phyloP scores from a whole-genome alignment of 2,329 filamentous ascomycete species.

The Phaeoacremonium minimum region DNA sequence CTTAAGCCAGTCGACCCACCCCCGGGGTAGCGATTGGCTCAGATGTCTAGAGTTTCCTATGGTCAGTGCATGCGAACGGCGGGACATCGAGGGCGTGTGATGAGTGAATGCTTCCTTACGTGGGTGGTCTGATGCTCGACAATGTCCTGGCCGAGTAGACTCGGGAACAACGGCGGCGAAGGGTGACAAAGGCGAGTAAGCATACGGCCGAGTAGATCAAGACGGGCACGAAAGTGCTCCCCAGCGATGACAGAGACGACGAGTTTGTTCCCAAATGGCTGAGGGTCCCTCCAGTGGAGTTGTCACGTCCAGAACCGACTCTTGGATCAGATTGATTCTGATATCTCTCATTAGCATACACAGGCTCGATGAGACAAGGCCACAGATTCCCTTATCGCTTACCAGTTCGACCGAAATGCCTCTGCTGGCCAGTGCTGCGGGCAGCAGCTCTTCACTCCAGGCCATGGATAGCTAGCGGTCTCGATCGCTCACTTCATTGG shows the following conservation, averaged over 20 bases:
- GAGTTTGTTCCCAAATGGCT: constrained; percentile 31
- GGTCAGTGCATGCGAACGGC: too few species aligned
- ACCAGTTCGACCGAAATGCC: too few species aligned
- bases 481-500: too few species aligned
- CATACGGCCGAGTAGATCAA: constrained; percentile 42
- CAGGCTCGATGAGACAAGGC: too few species aligned
- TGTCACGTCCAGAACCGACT: constrained; percentile 37
- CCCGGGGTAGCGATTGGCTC: constrained; percentile 49
- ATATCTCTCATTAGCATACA: neutral
- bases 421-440: too few species aligned
- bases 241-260: constrained; percentile 32
- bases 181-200: constrained; percentile 44
- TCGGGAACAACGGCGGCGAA: constrained; percentile 42
- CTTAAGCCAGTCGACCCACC: constrained; percentile 57
- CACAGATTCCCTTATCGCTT: too few species aligned
- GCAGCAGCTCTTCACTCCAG: too few species aligned
- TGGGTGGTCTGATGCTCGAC: constrained; percentile 40
- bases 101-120: constrained; percentile 29
- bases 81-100: too few species aligned
- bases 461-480: too few species aligned
- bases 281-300: constrained; percentile 31
- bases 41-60: neutral
- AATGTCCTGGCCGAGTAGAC: constrained; percentile 54
- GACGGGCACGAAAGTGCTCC: constrained; percentile 51
- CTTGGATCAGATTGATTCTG: constrained; percentile 24